Evolutionary conservation across 768 basidiomycete genomes (phyloP), one percentile per base, ranked within the genome.

Genomic region (Lactarius psammicola): DNA sequence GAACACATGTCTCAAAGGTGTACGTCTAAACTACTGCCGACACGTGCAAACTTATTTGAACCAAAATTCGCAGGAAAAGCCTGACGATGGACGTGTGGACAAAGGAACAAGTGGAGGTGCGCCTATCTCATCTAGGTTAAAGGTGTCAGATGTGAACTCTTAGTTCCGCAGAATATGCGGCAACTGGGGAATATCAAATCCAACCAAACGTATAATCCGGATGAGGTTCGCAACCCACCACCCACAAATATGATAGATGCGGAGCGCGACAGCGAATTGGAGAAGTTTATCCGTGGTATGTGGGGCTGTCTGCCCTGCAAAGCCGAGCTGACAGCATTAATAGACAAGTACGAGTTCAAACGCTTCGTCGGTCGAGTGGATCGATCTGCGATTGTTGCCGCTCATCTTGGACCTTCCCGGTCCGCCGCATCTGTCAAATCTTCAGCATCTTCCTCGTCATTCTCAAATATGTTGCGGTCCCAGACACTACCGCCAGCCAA

Each of bases 1-100:
- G 95, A 2, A 95, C 93, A 5, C 95, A 98, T 75, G 81, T 94
- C 69, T 86, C 90, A 0, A 95, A 97, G 85, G 92, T 98, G 93
- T 95, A 80, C 74, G 85, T 81, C 34, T 58, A 13, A 30, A 9
- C n/a, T 28, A 9, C 40, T 61, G 31, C 18, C 53, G 44, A 54
- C 20, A 38, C 15, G 58, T 64, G 55, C 20, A 23, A 56, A 23
- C 49, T 30, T 7, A 53, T 31, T 31, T 34, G 10, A 23, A 58
- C 31, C 44, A 31, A 40, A 49, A 20, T 34, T 31, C 36, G 40
- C 66, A 96, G 94, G 66, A 97, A 96, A 82, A 95, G 93, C 72
- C 71, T 97, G 44, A 93, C 91, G 1, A 78, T 96, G 76, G 95
- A 95, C 73, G 80, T 85, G 44, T 95, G 93, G 93, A 83, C 85